These are phyloP conservation scores for Phytophthora citrophthora DNA, from an alignment of 352 stramenopile species.

Conservation along the genomic window DNA sequence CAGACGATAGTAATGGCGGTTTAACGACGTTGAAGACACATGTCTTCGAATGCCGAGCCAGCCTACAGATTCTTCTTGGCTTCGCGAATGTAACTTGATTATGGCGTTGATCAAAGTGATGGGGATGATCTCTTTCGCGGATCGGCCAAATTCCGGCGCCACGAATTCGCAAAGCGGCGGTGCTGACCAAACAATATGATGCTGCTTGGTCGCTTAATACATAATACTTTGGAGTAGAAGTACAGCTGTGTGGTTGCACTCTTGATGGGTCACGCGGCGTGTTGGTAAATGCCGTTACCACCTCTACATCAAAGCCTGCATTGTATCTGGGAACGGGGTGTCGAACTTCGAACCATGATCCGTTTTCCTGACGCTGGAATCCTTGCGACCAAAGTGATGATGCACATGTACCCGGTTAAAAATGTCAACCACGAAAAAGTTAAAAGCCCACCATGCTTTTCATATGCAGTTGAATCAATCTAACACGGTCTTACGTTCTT, in stretches of 20 bases:
- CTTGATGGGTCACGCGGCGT: no score
- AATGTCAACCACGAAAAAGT: background rate
- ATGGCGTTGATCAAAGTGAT: conserved; percentile 12
- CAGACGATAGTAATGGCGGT: conserved; percentile 1
- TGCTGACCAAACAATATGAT: conserved; percentile 7
- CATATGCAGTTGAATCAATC: conserved; percentile 18
- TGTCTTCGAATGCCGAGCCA: background rate
- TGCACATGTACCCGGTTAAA: background rate
- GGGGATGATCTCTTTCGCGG: conserved; percentile 17
- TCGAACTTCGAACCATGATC: no score
- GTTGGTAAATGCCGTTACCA: background rate
- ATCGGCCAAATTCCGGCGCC: conserved; percentile 16
- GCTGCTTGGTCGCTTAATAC: background rate
- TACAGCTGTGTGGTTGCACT: no score
- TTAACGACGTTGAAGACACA: background rate
- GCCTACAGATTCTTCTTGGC: no score
- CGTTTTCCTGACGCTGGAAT: background rate
- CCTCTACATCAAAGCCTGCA: conserved; percentile 6
- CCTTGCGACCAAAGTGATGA: background rate
- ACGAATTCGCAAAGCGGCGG: conserved; percentile 28
- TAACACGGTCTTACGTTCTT: conserved; percentile 4
- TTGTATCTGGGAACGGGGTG: background rate
- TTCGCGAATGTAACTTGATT: background rate
- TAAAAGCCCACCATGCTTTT: conserved; percentile 9
- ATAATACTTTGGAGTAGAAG: no score